A percentile compares a stretch with the other conserved stretches of the same genome.
Conservation (phyloP, 2,329 filamentous ascomycete species). For the Zasmidium angulare region DNA sequence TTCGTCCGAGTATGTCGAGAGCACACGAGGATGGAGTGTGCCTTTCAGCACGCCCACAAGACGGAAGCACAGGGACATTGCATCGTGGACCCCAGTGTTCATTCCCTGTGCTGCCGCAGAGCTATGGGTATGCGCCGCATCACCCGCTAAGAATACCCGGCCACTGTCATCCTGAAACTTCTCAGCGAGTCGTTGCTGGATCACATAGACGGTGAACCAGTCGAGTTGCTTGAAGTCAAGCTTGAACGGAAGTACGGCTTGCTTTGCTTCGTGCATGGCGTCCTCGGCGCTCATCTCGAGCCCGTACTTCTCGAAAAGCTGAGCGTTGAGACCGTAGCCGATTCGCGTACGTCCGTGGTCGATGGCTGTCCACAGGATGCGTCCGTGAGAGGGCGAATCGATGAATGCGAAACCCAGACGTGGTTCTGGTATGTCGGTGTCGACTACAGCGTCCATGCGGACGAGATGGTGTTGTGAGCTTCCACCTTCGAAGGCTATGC, state of each 20-base stretch:
- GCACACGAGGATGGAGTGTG: constrained; percentile 5
- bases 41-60: constrained; percentile 8
- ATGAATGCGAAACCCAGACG: constrained; percentile 50
- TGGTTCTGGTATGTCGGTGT: constrained; percentile 51
- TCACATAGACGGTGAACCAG: constrained; percentile 2
- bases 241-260: constrained; percentile 41
- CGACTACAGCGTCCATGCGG: constrained; percentile 52
- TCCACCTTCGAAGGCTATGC: constrained; percentile 52
- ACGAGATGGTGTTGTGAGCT: constrained; percentile 55
- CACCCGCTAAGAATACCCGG: constrained; percentile 31
- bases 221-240: constrained; percentile 35
- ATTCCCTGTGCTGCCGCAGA: constrained; percentile 40
- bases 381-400: constrained; percentile 54
- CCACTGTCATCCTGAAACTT: not conserved
- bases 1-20: constrained; percentile 16
- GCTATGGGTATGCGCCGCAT: constrained; percentile 37
- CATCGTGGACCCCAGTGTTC: constrained; percentile 40
- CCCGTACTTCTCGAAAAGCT: constrained; percentile 38
- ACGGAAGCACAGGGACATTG: constrained; percentile 37
- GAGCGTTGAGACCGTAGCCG: constrained; percentile 52
- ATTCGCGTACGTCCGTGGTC: constrained; percentile 56
- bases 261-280: constrained; percentile 41
- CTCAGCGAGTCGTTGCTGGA: constrained; percentile 3
- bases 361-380: constrained; percentile 56
- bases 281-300: constrained; percentile 37